Evolutionary conservation across 2,329 filamentous ascomycete species (phyloP), one percentile per base, ranked within the genome.

Genomic region (Rhinocladiella mackenziei): DNA sequence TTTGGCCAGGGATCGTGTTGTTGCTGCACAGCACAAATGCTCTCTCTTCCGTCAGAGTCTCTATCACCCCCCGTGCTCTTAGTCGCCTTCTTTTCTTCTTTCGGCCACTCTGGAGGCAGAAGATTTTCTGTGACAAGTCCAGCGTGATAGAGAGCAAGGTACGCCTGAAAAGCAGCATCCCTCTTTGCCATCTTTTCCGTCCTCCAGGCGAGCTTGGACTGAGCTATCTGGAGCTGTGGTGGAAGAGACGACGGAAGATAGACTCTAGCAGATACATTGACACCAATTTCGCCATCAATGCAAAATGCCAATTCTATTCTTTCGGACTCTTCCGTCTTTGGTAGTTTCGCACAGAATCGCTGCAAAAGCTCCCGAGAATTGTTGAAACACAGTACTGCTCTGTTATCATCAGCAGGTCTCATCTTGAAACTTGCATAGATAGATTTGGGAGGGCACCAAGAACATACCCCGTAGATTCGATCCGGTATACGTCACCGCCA

Each of bases 161-260:
- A 95, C 1, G 89, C 86, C 58, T 86, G 78, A 50, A 94, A 92
- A 0, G 87, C 84, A 1, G 84, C 87, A 62, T 96, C 91, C 58
- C 84, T 87, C 54, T 73, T 80, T 0, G 89, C 88, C 54, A 79
- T 80, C 45, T 73, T 77, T 57, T 92, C 83, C 0, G 81, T 85
- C 8, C 55, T 63, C 89, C 89, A 96, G n/a, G 62, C 51, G 25
- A 60, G 51, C 19, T 62, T 61, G 39, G 83, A 78, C 15, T 65
- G 56, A 0, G 76, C 71, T 28, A 64, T 67, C 11, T 84, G 77
- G 7, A 88, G 63, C 9, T 73, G 62, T 3, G 73, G 67, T n/a
- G 85, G 75, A 1, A 97, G 69, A 3, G 78, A 83, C 3, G 76
- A 72, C 0, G 91, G 91, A 2, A 97, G 70, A 2, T 78, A 70